A percentile compares a stretch with the other conserved stretches of the same genome.
phyloP scores from a whole-genome alignment of 1,284 basidiomycete species.

The Anthracocystis walkeri region DNA sequence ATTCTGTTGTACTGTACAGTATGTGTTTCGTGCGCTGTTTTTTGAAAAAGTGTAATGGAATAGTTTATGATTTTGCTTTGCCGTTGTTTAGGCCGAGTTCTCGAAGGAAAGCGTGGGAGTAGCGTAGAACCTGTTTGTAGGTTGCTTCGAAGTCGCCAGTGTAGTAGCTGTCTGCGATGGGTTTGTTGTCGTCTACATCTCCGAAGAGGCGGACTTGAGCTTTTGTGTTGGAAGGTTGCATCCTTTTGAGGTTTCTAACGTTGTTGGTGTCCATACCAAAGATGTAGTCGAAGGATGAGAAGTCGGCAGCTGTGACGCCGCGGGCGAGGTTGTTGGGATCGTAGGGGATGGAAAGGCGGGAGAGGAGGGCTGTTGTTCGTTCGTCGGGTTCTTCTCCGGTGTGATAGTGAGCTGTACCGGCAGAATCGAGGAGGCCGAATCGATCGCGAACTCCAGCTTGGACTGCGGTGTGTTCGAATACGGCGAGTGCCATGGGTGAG shows the following conservation, averaged over 20 bases:
- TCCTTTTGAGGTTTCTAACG: slow-evolving; percentile 68
- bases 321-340: slow-evolving; percentile 67
- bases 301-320: slow-evolving; percentile 69
- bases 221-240: slow-evolving; percentile 61
- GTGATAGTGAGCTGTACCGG: slow-evolving; percentile 64
- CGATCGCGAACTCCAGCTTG: slow-evolving; percentile 37
- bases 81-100: slow-evolving; percentile 19
- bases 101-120: slow-evolving; percentile 41
- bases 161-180: slow-evolving; percentile 70
- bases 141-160: slow-evolving; percentile 71
- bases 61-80: neutral
- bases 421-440: slow-evolving; percentile 62
- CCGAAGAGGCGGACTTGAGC: slow-evolving; percentile 61
- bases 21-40: neutral
- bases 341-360: slow-evolving; percentile 70
- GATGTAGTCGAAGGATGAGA: slow-evolving; percentile 71
- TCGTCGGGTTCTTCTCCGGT: slow-evolving; percentile 64
- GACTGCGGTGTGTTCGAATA: slow-evolving; percentile 54
- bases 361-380: slow-evolving; percentile 70
- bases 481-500: slow-evolving; percentile 63
- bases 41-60: neutral
- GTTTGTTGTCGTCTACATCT: slow-evolving; percentile 46
- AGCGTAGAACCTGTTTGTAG: slow-evolving; percentile 71
- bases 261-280: slow-evolving; percentile 72
- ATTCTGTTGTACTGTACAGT: slow-evolving; percentile 6